Percentiles rank a stretch among this genome's conserved stretches.
Evolutionary conservation across 768 basidiomycete genomes (phyloP).

Genomic region (Daedaleopsis sinensis): DNA sequence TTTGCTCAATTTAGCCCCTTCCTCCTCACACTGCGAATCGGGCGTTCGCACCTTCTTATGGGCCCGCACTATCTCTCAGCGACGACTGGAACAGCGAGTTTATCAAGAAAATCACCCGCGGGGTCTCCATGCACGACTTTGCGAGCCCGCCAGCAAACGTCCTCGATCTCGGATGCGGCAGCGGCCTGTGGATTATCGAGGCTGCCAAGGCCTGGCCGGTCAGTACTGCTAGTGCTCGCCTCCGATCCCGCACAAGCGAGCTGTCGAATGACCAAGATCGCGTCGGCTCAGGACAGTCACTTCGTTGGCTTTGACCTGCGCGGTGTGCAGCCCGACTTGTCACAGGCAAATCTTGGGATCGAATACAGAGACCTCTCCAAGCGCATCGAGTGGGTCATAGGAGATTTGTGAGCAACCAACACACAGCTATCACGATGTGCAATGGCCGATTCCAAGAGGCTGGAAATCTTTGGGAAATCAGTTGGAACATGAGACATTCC

Average conservation of each 20-base stretch:
- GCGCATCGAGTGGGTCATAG: slow-evolving; percentile 67
- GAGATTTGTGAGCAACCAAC: slow-evolving; percentile 55
- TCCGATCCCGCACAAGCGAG: neutral
- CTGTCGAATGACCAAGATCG: neutral
- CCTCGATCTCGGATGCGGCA: slow-evolving; percentile 74
- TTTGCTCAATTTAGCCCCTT: slow-evolving; percentile 6
- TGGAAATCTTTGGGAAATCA: too few species aligned
- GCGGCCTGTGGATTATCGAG: slow-evolving; percentile 71
- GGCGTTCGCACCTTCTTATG: too few species aligned
- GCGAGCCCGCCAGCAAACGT: slow-evolving; percentile 51
- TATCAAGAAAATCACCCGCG: slow-evolving; percentile 48
- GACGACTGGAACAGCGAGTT: slow-evolving; percentile 78
- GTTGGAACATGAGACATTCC: too few species aligned
- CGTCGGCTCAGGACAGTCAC: slow-evolving; percentile 41
- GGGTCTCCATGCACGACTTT: slow-evolving; percentile 59
- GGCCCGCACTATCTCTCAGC: slow-evolving; percentile 35
- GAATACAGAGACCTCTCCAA: slow-evolving; percentile 39
- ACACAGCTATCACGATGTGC: too few species aligned
- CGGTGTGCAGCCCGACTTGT: slow-evolving; percentile 55
- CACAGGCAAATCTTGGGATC: slow-evolving; percentile 31
- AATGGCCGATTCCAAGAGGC: too few species aligned
- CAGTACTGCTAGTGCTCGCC: slow-evolving; percentile 42
- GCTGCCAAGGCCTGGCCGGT: slow-evolving; percentile 72
- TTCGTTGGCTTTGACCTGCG: slow-evolving; percentile 64
- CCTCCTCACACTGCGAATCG: neutral